Base-by-base conservation (phyloP, 805 yeast genomes). In the Metschnikowia sp. region DNA sequence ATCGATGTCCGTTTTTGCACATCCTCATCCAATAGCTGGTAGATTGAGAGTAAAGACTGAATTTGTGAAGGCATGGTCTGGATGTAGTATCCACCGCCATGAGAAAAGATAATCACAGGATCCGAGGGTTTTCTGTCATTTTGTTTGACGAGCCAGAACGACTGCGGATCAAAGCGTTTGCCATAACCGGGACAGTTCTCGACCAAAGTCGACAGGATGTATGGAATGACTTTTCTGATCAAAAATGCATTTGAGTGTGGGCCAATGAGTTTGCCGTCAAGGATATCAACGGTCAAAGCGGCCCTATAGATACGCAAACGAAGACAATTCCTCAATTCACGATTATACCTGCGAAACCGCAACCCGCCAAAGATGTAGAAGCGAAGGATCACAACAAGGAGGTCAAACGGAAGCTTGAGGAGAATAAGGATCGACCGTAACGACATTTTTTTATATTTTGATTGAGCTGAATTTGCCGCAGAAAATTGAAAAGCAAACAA, bases 51-150 rank as follows among this genome's bases (percentile, higher is more conserved):
- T 8, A 68, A 19, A 0, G 66, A 55, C 40, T 64, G 63, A 28
- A 70, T 37, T 46, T 72, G 77, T 32, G 55, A 44, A 1, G 62
- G 61, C 42, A 54, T 56, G 10, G 68, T 59, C 37, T 67, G 67
- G 36, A 68, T 50, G 40, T 59, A 65, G 52, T 59, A 71, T 8
- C 74, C 74, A 3, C 77, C 77, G 12, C 77, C 76, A 49, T 72
- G 77, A 8, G 60, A 49, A 39, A 58, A 72, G 15, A 72, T 49
- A 10, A 72, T 44, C 30, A 68, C 56, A 19, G 71, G 70, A 44
- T 64, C 71, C 1, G 45, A 46, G 2, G 58, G 47, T 6, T 54
- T 55, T 36, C 60, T 55, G 35, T 56, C 55, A 10, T 61, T 61
- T 43, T 62, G 63, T 44, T 63, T 64, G 6, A 56, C 66, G 12